phyloP scores from a whole-genome alignment of 2,329 filamentous ascomycete genomes.

The Penicillium sp. region DNA sequence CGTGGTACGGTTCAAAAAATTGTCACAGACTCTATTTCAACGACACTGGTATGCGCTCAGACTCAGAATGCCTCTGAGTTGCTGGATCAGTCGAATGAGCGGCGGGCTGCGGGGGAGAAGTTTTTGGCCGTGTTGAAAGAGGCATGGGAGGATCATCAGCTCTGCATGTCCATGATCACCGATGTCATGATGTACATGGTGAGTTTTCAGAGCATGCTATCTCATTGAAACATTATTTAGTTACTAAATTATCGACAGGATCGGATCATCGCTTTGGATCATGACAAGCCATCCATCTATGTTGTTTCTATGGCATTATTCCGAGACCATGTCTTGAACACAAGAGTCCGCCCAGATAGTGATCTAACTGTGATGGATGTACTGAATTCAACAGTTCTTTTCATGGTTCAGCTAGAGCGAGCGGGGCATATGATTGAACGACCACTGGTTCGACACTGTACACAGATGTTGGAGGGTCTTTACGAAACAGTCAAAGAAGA shows the following conservation, averaged over 20 bases:
- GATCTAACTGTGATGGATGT: constrained; percentile 66
- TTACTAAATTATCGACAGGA: constrained; percentile 54
- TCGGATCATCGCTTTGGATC: constrained; percentile 75
- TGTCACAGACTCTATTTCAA: constrained; percentile 71
- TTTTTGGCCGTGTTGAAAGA: constrained; percentile 76
- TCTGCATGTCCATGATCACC: constrained; percentile 93
- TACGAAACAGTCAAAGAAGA: constrained; percentile 80
- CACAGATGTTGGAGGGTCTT: constrained; percentile 85
- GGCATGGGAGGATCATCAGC: constrained; percentile 85
- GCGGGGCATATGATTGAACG: constrained; percentile 87
- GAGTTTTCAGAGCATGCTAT: constrained; percentile 9
- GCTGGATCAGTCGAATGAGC: constrained; percentile 69
- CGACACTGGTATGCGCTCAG: constrained; percentile 58
- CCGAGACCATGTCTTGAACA: constrained; percentile 77
- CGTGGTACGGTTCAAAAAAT: constrained; percentile 68
- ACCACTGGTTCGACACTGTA: constrained; percentile 75
- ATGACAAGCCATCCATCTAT: constrained; percentile 75
- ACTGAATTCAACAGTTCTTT: constrained; percentile 78
- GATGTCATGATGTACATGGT: constrained; percentile 97
- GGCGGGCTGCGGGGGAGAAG: constrained; percentile 75
- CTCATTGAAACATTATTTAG: background rate
- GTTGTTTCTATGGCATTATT: constrained; percentile 83
- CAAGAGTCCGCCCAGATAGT: constrained; percentile 48
- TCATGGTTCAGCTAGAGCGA: constrained; percentile 89
- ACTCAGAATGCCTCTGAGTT: constrained; percentile 38